A percentile compares a stretch with the other conserved stretches of the same genome.
phyloP scores from a whole-genome alignment of 2,329 filamentous ascomycete species.

The Fusarium metavorans region DNA sequence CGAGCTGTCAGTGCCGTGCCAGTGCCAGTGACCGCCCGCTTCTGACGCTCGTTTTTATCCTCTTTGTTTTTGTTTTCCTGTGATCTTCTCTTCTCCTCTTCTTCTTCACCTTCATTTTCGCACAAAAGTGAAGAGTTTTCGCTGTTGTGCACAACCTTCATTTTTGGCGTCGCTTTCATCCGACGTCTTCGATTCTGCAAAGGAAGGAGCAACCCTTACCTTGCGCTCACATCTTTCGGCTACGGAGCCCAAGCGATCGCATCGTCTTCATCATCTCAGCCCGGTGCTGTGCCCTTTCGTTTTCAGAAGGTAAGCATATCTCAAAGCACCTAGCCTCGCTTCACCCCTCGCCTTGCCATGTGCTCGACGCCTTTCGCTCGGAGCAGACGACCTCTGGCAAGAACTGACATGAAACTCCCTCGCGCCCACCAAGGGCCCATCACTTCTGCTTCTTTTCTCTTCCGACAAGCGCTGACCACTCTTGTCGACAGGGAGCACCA shows the following conservation, averaged over 20 bases:
- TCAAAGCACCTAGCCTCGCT: not conserved
- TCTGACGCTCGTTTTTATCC: not conserved
- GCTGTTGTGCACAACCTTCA: not conserved
- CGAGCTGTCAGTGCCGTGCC: slow-evolving; percentile 9
- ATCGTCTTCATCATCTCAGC: not conserved
- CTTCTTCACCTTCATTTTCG: not conserved
- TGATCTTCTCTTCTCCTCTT: not conserved
- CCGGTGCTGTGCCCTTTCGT: slow-evolving; percentile 1
- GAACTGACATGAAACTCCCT: not conserved
- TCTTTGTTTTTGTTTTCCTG: not conserved
- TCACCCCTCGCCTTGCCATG: not conserved
- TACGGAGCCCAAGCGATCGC: not conserved
- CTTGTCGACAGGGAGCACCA: slow-evolving; percentile 21
- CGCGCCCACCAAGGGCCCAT: not conserved
- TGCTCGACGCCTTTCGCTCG: not conserved
- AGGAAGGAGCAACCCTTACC: slow-evolving; percentile 22
- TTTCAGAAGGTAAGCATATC: slow-evolving; percentile 22
- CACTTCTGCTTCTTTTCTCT: not conserved
- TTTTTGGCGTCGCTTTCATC: not conserved
- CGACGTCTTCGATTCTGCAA: not conserved
- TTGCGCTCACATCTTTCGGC: not conserved
- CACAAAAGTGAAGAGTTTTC: not conserved
- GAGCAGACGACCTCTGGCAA: not conserved
- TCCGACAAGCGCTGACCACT: slow-evolving; percentile 18
- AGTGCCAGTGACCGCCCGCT: slow-evolving; percentile 6